Conservation (phyloP, 441 rosid genomes). For the Melastoma candidum region DNA sequence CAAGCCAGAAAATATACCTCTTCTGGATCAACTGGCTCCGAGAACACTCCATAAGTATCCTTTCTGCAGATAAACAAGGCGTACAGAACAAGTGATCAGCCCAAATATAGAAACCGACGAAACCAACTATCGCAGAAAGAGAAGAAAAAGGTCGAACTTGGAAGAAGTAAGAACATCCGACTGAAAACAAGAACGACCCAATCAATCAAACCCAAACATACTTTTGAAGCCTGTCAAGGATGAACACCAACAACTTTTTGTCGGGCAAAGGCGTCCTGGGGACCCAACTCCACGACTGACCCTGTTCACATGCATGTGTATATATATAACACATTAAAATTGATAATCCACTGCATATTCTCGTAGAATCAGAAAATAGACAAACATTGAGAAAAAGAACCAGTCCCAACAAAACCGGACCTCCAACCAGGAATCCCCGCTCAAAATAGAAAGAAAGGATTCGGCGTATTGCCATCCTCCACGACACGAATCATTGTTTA, state of each 20-base stretch:
- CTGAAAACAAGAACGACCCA: too few species aligned
- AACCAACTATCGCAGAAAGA: not conserved
- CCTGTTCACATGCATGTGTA: slow-evolving; percentile 16
- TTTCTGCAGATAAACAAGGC: slow-evolving; percentile 26
- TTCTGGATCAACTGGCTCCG: slow-evolving; percentile 31
- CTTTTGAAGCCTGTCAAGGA: slow-evolving; percentile 37
- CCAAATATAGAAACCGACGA: slow-evolving; percentile 11
- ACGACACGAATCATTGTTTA: too few species aligned
- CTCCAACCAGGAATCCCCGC: too few species aligned
- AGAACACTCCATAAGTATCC: slow-evolving; percentile 28
- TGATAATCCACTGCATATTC: not conserved
- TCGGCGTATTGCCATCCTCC: too few species aligned
- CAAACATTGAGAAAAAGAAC: not conserved
- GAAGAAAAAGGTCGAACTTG: too few species aligned
- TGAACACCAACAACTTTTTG: slow-evolving; percentile 28
- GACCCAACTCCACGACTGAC: slow-evolving; percentile 24
- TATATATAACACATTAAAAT: not conserved
- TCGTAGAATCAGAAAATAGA: not conserved
- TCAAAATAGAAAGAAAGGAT: too few species aligned
- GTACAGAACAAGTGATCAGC: slow-evolving; percentile 7
- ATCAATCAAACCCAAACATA: slow-evolving; percentile 8
- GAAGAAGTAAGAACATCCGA: too few species aligned
- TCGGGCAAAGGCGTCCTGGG: slow-evolving; percentile 29
- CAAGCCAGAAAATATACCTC: slow-evolving; percentile 19
- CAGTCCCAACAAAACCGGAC: too few species aligned